phyloP scores from a whole-genome alignment of 1,284 basidiomycete species.

The Peniophora sp. region DNA sequence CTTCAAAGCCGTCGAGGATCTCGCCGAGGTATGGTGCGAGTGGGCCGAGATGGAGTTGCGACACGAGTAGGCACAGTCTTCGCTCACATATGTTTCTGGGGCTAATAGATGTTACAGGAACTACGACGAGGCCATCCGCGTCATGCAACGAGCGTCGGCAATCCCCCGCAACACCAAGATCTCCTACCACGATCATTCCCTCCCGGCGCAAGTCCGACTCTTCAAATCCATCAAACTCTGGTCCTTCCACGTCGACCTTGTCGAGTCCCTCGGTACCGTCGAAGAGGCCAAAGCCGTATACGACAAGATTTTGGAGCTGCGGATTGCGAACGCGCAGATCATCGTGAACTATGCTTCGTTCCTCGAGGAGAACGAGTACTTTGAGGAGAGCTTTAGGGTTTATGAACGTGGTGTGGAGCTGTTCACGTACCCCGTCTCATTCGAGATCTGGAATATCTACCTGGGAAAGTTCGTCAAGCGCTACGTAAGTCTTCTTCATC shows the following conservation, averaged over 20 bases:
- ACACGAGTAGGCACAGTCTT: slow-evolving; percentile 66
- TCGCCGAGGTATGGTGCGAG: slow-evolving; percentile 98
- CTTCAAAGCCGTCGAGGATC: slow-evolving; percentile 94
- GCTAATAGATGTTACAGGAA: slow-evolving; percentile 45
- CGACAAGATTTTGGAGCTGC: slow-evolving; percentile 94
- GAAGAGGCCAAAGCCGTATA: slow-evolving; percentile 92
- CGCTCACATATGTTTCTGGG: no score
- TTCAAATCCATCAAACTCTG: slow-evolving; percentile 99
- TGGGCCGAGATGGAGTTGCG: slow-evolving; percentile 99
- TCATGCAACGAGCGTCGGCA: slow-evolving; percentile 94
- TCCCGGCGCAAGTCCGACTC: slow-evolving; percentile 83
- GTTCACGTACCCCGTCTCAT: slow-evolving; percentile 97
- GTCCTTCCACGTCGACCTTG: slow-evolving; percentile 97
- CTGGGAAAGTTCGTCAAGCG: slow-evolving; percentile 95
- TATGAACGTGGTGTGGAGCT: slow-evolving; percentile 97
- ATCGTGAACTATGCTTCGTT: slow-evolving; percentile 98
- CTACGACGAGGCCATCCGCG: slow-evolving; percentile 89
- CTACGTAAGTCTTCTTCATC: slow-evolving; percentile 55
- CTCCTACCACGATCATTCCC: slow-evolving; percentile 91
- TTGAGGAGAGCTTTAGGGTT: slow-evolving; percentile 97
- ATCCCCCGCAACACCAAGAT: slow-evolving; percentile 87
- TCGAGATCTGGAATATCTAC: slow-evolving; percentile 99
- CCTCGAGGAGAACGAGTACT: slow-evolving; percentile 96
- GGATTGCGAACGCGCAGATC: slow-evolving; percentile 97
- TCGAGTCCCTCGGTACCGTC: slow-evolving; percentile 93